Percentiles rank a stretch among this genome's conserved stretches.
Conservation (phyloP, 1,139 yeast species). For the Debaryomyces sp. region DNA sequence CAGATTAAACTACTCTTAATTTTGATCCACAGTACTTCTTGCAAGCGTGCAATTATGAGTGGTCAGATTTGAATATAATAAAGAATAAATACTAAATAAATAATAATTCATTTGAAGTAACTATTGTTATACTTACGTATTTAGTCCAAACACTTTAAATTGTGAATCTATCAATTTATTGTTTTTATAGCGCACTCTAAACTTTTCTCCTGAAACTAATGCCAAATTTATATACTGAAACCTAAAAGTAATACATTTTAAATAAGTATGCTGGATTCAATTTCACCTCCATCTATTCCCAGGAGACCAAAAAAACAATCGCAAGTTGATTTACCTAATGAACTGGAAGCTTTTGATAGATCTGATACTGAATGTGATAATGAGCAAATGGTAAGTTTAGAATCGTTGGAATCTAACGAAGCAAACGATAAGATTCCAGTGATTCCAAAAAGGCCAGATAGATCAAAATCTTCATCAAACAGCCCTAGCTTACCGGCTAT, state of each 20-base stretch:
- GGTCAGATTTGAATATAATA: background rate
- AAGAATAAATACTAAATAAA: constrained; percentile 1
- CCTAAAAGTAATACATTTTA: background rate
- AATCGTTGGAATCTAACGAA: background rate
- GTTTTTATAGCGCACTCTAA: background rate
- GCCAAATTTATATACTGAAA: background rate
- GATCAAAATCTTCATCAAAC: constrained; percentile 5
- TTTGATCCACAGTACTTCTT: background rate
- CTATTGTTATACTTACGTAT: background rate
- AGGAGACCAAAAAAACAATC: constrained; percentile 10
- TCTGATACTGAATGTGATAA: background rate
- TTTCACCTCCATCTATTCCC: constrained; percentile 9
- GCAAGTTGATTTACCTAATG: background rate
- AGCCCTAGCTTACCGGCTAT: constrained; percentile 15
- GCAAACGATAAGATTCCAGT: constrained; percentile 14
- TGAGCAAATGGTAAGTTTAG: background rate
- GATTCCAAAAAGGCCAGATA: constrained; percentile 23
- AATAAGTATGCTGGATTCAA: constrained; percentile 2
- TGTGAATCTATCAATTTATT: background rate
- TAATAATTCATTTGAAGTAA: background rate
- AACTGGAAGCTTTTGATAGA: background rate
- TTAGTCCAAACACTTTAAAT: background rate
- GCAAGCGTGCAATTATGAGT: background rate
- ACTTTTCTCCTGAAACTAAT: background rate
- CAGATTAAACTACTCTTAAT: constrained; percentile 78